Evolutionary conservation across 2,329 filamentous ascomycete genomes (phyloP).

Genomic region (Ceratocystis cacaofunesta): DNA sequence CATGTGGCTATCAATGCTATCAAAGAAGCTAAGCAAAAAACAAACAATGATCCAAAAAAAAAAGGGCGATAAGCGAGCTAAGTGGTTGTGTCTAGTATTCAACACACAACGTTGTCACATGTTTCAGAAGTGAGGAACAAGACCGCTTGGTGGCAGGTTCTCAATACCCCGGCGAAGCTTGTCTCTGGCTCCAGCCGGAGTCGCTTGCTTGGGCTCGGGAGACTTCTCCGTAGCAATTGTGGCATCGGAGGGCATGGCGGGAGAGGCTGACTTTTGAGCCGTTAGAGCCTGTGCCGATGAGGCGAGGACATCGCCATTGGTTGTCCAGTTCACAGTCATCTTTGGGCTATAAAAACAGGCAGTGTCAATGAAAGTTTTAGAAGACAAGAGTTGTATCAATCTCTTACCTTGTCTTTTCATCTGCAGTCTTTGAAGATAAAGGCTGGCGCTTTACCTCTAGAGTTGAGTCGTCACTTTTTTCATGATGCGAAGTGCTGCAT

Average conservation of each 20-base stretch:
- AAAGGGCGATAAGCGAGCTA: not conserved
- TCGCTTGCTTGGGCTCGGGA: slow-evolving; percentile 12
- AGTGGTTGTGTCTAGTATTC: not conserved
- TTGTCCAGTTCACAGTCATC: slow-evolving; percentile 11
- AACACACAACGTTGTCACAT: not conserved
- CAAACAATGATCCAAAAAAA: slow-evolving; percentile 4
- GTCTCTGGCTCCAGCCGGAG: slow-evolving; percentile 9
- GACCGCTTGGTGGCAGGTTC: slow-evolving; percentile 12
- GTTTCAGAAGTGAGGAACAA: slow-evolving; percentile 1
- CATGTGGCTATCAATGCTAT: not conserved
- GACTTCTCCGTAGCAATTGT: slow-evolving; percentile 9
- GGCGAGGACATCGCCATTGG: slow-evolving; percentile 1
- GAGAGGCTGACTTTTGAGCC: slow-evolving; percentile 12
- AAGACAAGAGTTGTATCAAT: not conserved
- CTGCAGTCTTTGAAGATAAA: slow-evolving; percentile 8
- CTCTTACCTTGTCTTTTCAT: slow-evolving; percentile 9
- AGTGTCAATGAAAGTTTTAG: not conserved
- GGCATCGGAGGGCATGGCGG: slow-evolving; percentile 8
- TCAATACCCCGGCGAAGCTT: slow-evolving; percentile 16
- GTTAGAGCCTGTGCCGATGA: not conserved
- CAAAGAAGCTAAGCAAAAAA: not conserved
- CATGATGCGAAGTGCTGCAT: slow-evolving; percentile 9
- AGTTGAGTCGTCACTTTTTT: slow-evolving; percentile 10
- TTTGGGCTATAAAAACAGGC: slow-evolving; percentile 8
- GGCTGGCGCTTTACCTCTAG: slow-evolving; percentile 13